Evolutionary conservation across 768 basidiomycete species (phyloP), one percentile per base, ranked within the genome.

Genomic region (Pleurotus pulmonarius): DNA sequence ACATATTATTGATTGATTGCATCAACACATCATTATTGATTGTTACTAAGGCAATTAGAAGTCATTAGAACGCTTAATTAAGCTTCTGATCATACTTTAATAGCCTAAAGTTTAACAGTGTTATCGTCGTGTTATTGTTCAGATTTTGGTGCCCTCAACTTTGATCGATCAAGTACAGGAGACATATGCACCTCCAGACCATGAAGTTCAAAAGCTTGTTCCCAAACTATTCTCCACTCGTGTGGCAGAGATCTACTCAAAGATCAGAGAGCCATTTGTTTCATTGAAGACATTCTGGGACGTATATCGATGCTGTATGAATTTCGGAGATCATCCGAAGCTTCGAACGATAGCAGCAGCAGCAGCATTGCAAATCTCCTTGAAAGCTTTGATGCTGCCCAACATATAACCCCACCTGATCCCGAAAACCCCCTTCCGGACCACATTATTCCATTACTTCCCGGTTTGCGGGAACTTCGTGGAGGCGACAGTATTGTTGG

Each of bases 141-240:
- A 26, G 26, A 26, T 26, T 26, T 26, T 7, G 3, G 26, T 26
- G 26, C 26, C 26, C 26, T 26, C 26, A 4, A 26, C 26, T 26
- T 26, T 26, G 26, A 3, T 26, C 3, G 26, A 26, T 26, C 26
- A 26, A 7, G 26, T 26, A 26, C 62, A 67, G 46, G 26, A 24
- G 0, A 41, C 61, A 49, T 78, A 67, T 55, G 70, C 73, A 0
- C 71, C 67, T 2, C 63, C 60, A 3, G 62, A 68, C 53, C 66
- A 75, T 49, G 60, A 61, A 3, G 66, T 74, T 1, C 75, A 76
- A 48, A 55, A 74, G 16, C 64, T 77, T 0, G 67, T 70, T 3
- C 74, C 75, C 1, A 60, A 62, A 0, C 46, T 54, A 0, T 73
- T 77, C 53, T 40, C 63, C 16, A 5, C 25, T 0, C 65, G 51